Conservation (phyloP, 1,284 basidiomycete genomes). For the Tylopilus microsporus region DNA sequence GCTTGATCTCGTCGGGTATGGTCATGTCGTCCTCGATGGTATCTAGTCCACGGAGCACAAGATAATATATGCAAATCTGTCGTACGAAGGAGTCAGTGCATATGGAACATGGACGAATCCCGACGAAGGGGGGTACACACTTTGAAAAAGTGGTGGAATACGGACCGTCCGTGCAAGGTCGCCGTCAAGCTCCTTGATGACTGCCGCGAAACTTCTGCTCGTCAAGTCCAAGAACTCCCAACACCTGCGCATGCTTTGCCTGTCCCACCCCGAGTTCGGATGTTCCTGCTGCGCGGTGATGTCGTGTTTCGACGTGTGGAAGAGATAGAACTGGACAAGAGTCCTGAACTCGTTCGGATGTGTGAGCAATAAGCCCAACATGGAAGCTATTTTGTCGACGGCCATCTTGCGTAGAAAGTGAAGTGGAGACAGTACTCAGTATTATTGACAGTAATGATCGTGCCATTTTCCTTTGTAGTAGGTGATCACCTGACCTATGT, state of each 20-base stretch:
- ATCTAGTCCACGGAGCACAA: slow-evolving; percentile 89
- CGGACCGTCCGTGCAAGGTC: slow-evolving; percentile 88
- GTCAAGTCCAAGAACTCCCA: slow-evolving; percentile 90
- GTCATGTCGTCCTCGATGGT: slow-evolving; percentile 99
- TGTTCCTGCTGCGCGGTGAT: slow-evolving; percentile 70
- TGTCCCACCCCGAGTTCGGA: slow-evolving; percentile 76
- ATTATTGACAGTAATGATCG: slow-evolving; percentile 2
- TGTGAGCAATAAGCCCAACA: slow-evolving; percentile 62
- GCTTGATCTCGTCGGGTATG: slow-evolving; percentile 80
- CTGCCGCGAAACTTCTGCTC: slow-evolving; percentile 86
- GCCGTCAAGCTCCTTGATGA: slow-evolving; percentile 96
- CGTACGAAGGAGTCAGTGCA: slow-evolving; percentile 22
- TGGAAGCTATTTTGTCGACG: slow-evolving; percentile 30
- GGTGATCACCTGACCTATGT: slow-evolving; percentile 14
- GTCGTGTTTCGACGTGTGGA: slow-evolving; percentile 75
- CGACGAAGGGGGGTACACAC: not conserved
- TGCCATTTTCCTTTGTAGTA: slow-evolving; percentile 13
- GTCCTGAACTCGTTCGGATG: slow-evolving; percentile 76
- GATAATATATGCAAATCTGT: slow-evolving; percentile 92
- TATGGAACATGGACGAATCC: no score
- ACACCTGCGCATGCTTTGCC: slow-evolving; percentile 80
- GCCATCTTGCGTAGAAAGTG: slow-evolving; percentile 12
- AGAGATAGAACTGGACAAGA: slow-evolving; percentile 74
- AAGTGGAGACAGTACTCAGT: no score
- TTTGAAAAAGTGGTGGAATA: slow-evolving; percentile 18